Conservation (phyloP, 83 land plant species). For the Picea abies region DNA sequence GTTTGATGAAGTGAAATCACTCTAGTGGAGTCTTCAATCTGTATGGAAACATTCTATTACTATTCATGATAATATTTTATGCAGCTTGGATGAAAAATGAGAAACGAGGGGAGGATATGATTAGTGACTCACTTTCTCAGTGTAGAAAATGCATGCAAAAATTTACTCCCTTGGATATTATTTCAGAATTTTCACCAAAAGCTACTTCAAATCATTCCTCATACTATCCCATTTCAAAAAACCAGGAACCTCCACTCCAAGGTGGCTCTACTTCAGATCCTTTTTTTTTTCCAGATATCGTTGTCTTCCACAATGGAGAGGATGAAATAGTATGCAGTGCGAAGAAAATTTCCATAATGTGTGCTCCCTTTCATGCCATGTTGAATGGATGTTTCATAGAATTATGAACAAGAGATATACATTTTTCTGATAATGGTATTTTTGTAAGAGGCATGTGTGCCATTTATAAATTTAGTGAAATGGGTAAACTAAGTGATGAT, state of each 20-base stretch:
- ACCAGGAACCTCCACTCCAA: slow-evolving; percentile 4
- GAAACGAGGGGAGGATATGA: slow-evolving; percentile 75
- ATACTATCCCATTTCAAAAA: neutral
- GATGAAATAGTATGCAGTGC: slow-evolving; percentile 74
- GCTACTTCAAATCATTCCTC: slow-evolving; percentile 19
- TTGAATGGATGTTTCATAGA: slow-evolving; percentile 86
- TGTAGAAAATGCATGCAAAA: slow-evolving; percentile 71
- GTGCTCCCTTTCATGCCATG: slow-evolving; percentile 87
- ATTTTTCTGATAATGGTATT: slow-evolving; percentile 80
- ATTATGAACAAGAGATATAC: slow-evolving; percentile 57
- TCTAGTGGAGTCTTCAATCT: slow-evolving; percentile 72
- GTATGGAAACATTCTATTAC: slow-evolving; percentile 68
- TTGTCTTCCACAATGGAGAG: slow-evolving; percentile 61
- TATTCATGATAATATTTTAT: slow-evolving; percentile 77
- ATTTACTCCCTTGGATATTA: slow-evolving; percentile 58
- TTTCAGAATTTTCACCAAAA: slow-evolving; percentile 39
- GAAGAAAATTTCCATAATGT: slow-evolving; percentile 70
- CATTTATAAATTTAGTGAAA: slow-evolving; percentile 59
- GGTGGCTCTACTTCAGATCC: neutral
- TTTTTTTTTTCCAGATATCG: slow-evolving; percentile 15
- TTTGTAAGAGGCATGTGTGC: slow-evolving; percentile 70
- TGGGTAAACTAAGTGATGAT: slow-evolving; percentile 42
- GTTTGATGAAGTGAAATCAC: slow-evolving; percentile 75
- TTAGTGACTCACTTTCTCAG: slow-evolving; percentile 57
- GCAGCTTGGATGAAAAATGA: slow-evolving; percentile 91